These are phyloP conservation scores for Chlamydomonas asymmetrica DNA, from an alignment of 139 green algal species.

Conservation along the genomic window DNA sequence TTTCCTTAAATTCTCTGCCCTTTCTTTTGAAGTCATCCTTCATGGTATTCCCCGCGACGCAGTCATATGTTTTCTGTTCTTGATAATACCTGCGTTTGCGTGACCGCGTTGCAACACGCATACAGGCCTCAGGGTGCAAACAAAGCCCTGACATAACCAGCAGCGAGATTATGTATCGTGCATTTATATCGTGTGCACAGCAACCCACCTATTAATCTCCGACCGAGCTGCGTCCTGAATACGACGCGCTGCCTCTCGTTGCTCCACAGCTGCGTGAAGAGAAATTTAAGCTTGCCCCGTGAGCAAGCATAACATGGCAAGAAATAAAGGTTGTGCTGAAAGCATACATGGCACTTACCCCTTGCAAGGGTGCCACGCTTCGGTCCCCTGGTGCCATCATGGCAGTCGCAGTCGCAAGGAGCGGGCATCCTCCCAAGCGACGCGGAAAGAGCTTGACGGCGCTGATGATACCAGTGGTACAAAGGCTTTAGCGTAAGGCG, in stretches of 20 bases:
- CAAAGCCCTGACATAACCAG: too few species aligned
- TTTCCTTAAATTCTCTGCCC: conserved; percentile 48
- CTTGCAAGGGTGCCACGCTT: conserved; percentile 19
- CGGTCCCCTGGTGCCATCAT: conserved; percentile 17
- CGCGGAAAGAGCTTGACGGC: too few species aligned
- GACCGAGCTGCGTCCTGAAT: conserved; percentile 35
- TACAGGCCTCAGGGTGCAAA: neutral
- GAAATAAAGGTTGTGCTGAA: neutral
- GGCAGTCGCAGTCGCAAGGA: conserved; percentile 33
- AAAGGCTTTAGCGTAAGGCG: too few species aligned
- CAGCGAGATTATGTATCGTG: neutral
- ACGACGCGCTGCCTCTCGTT: conserved; percentile 39
- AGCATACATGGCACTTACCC: conserved; percentile 1
- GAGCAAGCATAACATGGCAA: too few species aligned
- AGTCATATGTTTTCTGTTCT: conserved; percentile 45
- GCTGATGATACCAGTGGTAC: too few species aligned
- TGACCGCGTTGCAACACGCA: neutral
- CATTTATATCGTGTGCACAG: too few species aligned
- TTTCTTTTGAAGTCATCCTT: conserved; percentile 58
- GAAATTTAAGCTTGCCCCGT: too few species aligned
- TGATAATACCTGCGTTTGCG: conserved; percentile 54
- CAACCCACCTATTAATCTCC: conserved; percentile 50
- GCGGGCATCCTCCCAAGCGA: too few species aligned
- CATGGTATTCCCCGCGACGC: conserved; percentile 27
- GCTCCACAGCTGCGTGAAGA: conserved; percentile 50